Evolutionary conservation across 305 asterid genomes (phyloP).

Genomic region (Rubia peregrina): DNA sequence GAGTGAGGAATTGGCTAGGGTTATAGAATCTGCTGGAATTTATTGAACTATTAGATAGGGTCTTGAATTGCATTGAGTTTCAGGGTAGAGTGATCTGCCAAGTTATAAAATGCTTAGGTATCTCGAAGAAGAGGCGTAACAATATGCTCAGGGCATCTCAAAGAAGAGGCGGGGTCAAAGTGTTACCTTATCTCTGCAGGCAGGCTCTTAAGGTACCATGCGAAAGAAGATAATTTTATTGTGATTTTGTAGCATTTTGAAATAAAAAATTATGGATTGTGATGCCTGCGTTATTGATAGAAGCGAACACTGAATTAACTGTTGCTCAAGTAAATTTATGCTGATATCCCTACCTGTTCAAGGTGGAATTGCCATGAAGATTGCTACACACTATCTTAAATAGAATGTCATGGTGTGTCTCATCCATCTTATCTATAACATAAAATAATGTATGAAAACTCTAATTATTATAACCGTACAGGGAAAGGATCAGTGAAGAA

Average conservation of each 20-base stretch:
- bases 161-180: constrained; percentile 65
- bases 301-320: neutral
- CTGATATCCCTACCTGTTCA: neutral
- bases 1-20: too few species aligned
- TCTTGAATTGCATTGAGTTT: too few species aligned
- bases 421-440: neutral
- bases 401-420: neutral
- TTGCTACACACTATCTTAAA: neutral
- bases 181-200: constrained; percentile 44
- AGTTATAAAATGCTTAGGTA: too few species aligned
- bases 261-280: neutral
- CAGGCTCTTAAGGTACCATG: constrained; percentile 37
- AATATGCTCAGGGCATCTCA: constrained; percentile 35
- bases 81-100: too few species aligned
- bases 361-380: neutral
- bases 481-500: neutral
- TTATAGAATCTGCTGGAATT: too few species aligned
- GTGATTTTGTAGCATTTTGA: neutral
- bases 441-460: neutral
- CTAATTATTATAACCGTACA: neutral
- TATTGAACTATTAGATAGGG: too few species aligned
- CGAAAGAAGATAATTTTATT: neutral
- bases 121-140: too few species aligned
- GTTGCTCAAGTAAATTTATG: neutral
- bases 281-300: neutral